phyloP scores from a whole-genome alignment of 2,329 filamentous ascomycete genomes.

The Geosmithia morbida region DNA sequence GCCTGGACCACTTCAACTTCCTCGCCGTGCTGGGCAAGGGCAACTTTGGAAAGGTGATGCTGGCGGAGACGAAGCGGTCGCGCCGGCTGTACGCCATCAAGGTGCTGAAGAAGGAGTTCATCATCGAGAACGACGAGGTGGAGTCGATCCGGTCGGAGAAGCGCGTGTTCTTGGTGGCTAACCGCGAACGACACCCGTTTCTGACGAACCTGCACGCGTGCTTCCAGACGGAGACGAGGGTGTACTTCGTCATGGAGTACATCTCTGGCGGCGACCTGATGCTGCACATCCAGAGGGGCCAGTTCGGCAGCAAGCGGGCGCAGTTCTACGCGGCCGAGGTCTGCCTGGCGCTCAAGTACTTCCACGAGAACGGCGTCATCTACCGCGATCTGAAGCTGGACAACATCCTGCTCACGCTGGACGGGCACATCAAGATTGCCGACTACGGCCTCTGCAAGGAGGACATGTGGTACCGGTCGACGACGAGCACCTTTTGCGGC shows the following conservation, averaged over 20 bases:
- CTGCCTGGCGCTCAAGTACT: constrained; percentile 93
- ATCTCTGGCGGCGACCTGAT: constrained; percentile 97
- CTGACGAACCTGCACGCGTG: constrained; percentile 89
- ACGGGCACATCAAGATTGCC: constrained; percentile 96
- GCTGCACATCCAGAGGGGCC: constrained; percentile 94
- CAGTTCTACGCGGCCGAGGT: constrained; percentile 99
- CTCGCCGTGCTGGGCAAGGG: constrained; percentile 94
- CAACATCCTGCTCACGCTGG: constrained; percentile 84
- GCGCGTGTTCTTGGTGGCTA: constrained; percentile 90
- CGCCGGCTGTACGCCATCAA: constrained; percentile 96
- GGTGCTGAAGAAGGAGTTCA: constrained; percentile 98
- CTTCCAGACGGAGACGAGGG: constrained; percentile 95
- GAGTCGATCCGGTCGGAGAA: constrained; percentile 97
- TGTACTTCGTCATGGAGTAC: constrained; percentile 99
- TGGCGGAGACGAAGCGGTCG: constrained; percentile 88
- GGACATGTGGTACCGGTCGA: constrained; percentile 98
- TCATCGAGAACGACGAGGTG: constrained; percentile 98
- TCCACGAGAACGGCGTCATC: constrained; percentile 98
- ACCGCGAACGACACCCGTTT: constrained; percentile 94
- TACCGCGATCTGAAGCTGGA: constrained; percentile 93
- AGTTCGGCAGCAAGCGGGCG: constrained; percentile 89
- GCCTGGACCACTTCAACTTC: constrained; percentile 98
- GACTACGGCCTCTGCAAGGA: constrained; percentile 99
- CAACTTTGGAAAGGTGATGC: constrained; percentile 99
- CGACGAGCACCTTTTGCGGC: constrained; percentile 94